These are phyloP conservation scores for Eucalyptus guilfoylei DNA, from an alignment of 345 rosid species.

Conservation along the genomic window DNA sequence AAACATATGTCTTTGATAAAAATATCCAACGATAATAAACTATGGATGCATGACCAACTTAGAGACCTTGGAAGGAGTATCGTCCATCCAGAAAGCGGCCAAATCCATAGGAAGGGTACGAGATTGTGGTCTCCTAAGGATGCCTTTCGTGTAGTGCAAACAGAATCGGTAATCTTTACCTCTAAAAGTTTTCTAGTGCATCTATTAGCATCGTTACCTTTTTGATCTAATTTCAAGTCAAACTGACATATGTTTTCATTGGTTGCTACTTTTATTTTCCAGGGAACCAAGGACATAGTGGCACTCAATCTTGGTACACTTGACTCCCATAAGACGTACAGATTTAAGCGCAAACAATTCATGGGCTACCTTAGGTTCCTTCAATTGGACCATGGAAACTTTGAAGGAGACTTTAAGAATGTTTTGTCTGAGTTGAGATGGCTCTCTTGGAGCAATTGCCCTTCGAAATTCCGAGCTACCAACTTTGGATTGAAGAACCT, in stretches of 20 bases:
- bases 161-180: background rate
- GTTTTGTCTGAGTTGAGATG: background rate
- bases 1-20: background rate
- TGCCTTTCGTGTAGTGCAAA: accelerated
- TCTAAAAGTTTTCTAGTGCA: accelerated
- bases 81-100: background rate
- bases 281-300: background rate
- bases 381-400: background rate
- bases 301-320: background rate
- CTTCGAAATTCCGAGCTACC: background rate
- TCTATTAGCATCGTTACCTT: background rate
- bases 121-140: background rate
- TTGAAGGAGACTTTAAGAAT: background rate
- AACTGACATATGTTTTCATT: background rate
- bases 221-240: background rate
- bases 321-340: accelerated
- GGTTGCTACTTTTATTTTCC: background rate
- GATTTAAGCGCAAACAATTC: background rate
- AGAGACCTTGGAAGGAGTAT: background rate
- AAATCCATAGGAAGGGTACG: background rate
- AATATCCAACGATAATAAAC: background rate
- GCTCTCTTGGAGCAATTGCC: background rate
- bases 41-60: background rate
- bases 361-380: background rate
- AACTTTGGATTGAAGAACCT: background rate